Percentiles rank a stretch among this genome's conserved stretches.
Evolutionary conservation across 768 basidiomycete genomes (phyloP).

Genomic region (Mycena vulgaris): DNA sequence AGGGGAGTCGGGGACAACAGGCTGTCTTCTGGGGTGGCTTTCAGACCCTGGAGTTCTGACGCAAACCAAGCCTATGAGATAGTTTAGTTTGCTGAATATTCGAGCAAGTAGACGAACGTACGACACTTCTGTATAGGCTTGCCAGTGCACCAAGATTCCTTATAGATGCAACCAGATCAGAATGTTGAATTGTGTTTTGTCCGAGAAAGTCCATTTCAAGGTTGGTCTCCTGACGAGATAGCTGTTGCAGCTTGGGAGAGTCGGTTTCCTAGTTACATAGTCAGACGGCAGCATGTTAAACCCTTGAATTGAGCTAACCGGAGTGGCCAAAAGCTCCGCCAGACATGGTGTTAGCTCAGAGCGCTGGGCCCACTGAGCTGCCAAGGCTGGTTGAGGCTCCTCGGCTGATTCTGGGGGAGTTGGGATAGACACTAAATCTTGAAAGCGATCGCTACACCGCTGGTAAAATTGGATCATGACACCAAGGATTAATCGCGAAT

Average conservation of each 20-base stretch:
- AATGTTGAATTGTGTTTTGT: conserved; percentile 65
- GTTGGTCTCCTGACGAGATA: conserved; percentile 85
- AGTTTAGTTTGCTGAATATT: conserved; percentile 16
- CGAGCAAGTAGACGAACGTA: conserved; percentile 56
- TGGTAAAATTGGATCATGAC: conserved; percentile 98
- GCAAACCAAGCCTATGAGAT: conserved; percentile 86
- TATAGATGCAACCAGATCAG: conserved; percentile 79
- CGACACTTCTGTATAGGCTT: conserved; percentile 88
- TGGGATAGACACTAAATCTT: conserved; percentile 71
- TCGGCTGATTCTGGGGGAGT: conserved; percentile 51
- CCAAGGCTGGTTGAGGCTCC: conserved; percentile 67
- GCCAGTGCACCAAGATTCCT: conserved; percentile 84
- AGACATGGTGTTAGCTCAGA: conserved; percentile 85
- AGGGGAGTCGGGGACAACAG: conserved; percentile 63
- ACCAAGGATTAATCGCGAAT: conserved; percentile 92
- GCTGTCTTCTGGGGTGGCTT: conserved; percentile 70
- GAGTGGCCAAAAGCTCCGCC: conserved; percentile 69
- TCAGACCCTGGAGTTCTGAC: conserved; percentile 76
- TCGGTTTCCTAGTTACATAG: conserved; percentile 54
- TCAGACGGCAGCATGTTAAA: neutral
- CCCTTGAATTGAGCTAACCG: conserved; percentile 58
- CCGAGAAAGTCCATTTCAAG: conserved; percentile 81
- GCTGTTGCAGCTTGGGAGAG: conserved; percentile 61
- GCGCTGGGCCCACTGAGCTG: conserved; percentile 89
- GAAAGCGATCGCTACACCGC: conserved; percentile 90